Conservation (phyloP, 176 grass and related monocot species). For the Eleusine indica region DNA sequence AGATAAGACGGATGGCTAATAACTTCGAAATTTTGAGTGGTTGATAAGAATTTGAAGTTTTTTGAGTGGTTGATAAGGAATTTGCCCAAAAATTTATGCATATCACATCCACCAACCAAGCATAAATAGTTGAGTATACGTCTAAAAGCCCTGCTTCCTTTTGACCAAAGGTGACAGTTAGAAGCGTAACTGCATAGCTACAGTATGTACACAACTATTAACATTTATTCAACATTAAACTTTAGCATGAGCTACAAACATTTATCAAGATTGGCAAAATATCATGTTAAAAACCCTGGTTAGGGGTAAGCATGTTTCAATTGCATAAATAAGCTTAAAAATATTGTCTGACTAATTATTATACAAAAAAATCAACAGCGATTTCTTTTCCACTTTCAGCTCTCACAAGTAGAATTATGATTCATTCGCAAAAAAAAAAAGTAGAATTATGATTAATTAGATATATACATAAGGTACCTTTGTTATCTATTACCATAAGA, state of each 20-base stretch:
- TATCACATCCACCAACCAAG: background rate
- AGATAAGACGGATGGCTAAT: no score
- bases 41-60: no score
- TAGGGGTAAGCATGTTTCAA: background rate
- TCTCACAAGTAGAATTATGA: background rate
- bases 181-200: background rate
- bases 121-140: background rate
- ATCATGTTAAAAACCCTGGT: no score
- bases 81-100: background rate
- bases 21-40: no score
- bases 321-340: background rate
- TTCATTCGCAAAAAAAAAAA: no score
- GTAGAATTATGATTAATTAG: background rate
- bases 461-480: background rate
- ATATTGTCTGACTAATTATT: no score
- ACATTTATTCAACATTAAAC: background rate
- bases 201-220: background rate
- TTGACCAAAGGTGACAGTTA: background rate
- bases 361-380: background rate
- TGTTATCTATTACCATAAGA: background rate
- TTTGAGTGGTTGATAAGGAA: no score
- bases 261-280: no score
- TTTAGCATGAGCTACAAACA: background rate
- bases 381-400: background rate
- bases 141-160: background rate